Conservation (phyloP, 306 rosid genomes). For the Betula pendula region DNA sequence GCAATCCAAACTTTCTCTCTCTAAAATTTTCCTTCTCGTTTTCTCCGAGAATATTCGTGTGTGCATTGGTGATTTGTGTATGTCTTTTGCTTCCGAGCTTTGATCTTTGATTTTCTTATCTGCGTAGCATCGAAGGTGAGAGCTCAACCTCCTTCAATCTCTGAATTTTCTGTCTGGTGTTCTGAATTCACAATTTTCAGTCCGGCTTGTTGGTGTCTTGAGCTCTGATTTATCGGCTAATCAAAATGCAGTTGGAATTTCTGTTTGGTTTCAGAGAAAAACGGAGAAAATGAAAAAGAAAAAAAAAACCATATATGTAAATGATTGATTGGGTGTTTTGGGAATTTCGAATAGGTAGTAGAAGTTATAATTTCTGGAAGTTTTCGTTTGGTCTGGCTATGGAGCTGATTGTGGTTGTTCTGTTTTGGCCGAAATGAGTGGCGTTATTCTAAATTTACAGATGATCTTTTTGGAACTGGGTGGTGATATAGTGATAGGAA, state of each 20-base stretch:
- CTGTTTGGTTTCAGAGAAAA: constrained; percentile 37
- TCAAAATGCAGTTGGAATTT: constrained; percentile 44
- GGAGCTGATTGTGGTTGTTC: too few species aligned
- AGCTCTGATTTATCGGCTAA: constrained; percentile 24
- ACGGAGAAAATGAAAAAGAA: too few species aligned
- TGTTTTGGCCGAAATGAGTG: too few species aligned
- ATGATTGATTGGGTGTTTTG: too few species aligned
- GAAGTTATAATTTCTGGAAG: too few species aligned
- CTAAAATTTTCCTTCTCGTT: constrained; percentile 28
- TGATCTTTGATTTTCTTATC: constrained; percentile 29
- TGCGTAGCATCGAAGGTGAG: constrained; percentile 40
- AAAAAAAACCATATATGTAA: neutral
- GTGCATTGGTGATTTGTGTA: constrained; percentile 55
- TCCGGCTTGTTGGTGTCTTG: constrained; percentile 13
- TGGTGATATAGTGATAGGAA: too few species aligned
- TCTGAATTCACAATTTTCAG: constrained; percentile 23
- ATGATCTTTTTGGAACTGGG: too few species aligned
- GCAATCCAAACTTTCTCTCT: constrained; percentile 54
- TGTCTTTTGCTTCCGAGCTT: constrained; percentile 1
- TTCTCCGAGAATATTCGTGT: constrained; percentile 29
- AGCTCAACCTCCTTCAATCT: constrained; percentile 27
- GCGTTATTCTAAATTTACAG: too few species aligned
- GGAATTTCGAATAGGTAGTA: too few species aligned
- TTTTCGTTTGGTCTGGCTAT: too few species aligned
- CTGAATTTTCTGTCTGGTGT: neutral